Evolutionary conservation across 192 early-diverging fungal genomes (phyloP).

Genomic region (Paraglomus occultum): DNA sequence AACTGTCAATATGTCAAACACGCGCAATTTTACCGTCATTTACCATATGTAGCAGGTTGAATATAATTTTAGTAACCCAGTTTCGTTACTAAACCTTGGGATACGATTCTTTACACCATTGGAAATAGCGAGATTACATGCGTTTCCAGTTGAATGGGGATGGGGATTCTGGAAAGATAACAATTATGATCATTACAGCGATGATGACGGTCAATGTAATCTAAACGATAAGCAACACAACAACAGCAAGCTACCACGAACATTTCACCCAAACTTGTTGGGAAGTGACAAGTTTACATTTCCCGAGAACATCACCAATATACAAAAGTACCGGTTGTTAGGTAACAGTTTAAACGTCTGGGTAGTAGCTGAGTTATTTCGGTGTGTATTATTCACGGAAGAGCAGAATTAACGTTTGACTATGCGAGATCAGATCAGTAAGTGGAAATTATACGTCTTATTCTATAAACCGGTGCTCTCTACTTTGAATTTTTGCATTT

Average conservation of each 20-base stretch:
- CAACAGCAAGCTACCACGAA: neutral
- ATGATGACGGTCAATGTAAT: neutral
- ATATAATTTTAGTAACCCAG: slow-evolving; percentile 64
- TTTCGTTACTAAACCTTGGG: slow-evolving; percentile 63
- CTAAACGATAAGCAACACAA: neutral
- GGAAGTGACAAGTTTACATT: slow-evolving; percentile 53
- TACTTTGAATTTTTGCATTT: too few relatives aligned
- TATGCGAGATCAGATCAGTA: too few relatives aligned
- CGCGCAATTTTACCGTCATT: too few relatives aligned
- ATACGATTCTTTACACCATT: slow-evolving; percentile 80
- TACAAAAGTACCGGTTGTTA: slow-evolving; percentile 74
- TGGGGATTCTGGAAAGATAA: neutral
- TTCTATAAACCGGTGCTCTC: too few relatives aligned
- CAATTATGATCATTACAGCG: neutral
- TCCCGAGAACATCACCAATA: slow-evolving; percentile 55
- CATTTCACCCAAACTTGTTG: neutral
- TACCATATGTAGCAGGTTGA: neutral
- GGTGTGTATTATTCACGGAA: slow-evolving; percentile 55
- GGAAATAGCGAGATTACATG: slow-evolving; percentile 79
- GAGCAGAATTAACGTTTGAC: too few relatives aligned
- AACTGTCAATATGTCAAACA: too few relatives aligned
- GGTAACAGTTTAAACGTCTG: slow-evolving; percentile 87
- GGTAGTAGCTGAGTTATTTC: slow-evolving; percentile 75
- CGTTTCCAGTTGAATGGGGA: slow-evolving; percentile 58
- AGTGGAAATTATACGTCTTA: too few relatives aligned